These are phyloP conservation scores for Leucaena leucocephala DNA, from an alignment of 306 rosid species.

Conservation along the genomic window DNA sequence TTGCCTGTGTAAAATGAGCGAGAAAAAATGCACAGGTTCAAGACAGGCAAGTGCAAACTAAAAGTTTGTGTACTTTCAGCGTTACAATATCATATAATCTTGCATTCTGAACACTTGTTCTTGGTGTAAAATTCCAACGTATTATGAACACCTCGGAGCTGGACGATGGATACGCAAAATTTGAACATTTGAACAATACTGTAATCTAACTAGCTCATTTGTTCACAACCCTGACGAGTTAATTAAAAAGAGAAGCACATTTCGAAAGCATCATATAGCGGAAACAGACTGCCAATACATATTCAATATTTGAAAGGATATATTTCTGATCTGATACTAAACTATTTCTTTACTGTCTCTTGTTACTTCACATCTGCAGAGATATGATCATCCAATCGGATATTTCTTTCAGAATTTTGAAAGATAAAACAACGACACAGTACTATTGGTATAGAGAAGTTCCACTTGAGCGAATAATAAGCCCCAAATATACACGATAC, in stretches of 20 bases:
- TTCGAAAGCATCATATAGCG: background rate
- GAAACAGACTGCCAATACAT: background rate
- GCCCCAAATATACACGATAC: background rate
- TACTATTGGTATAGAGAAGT: background rate
- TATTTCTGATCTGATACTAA: slow-evolving; percentile 10
- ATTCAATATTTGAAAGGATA: background rate
- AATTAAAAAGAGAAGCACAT: background rate
- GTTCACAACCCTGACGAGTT: background rate
- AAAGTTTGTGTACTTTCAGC: background rate
- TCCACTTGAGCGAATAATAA: background rate
- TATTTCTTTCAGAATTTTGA: background rate
- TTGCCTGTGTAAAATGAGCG: background rate
- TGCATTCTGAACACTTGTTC: background rate
- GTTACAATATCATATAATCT: background rate
- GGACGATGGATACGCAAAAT: slow-evolving; percentile 11
- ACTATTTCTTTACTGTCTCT: background rate
- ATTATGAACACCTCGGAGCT: background rate
- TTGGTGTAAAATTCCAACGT: background rate
- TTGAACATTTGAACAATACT: background rate
- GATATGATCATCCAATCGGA: background rate
- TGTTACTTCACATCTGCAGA: background rate
- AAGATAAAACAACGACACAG: background rate
- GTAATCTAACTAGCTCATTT: background rate
- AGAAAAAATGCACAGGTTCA: background rate
- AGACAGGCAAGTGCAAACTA: background rate